A percentile compares a stretch with the other conserved stretches of the same genome.
phyloP scores from a whole-genome alignment of 768 basidiomycete species.

The Tulasnella sp. region DNA sequence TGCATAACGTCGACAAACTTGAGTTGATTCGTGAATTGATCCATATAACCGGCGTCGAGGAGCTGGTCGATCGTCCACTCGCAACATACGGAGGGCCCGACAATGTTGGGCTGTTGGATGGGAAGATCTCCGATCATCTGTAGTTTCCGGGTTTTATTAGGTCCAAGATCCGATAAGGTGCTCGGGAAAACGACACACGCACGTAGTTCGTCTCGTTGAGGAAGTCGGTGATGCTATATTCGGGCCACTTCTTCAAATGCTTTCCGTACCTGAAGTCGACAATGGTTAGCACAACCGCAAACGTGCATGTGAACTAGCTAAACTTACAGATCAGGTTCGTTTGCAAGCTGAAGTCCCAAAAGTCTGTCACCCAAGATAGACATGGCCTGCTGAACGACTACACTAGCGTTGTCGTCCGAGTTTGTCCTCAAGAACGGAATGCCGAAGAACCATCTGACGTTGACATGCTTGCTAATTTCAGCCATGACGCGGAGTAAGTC shows the following conservation, averaged over 20 bases:
- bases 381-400: conserved; percentile 37
- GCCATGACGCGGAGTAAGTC: conserved; percentile 60
- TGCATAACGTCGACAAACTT: conserved; percentile 17
- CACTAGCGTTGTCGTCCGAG: conserved; percentile 15
- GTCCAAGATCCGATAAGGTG: too few relatives aligned
- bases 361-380: conserved; percentile 55
- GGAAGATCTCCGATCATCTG: conserved; percentile 16
- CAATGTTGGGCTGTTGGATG: conserved; percentile 34
- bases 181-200: too few relatives aligned
- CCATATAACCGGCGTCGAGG: not conserved
- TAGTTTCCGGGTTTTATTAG: not conserved
- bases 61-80: conserved; percentile 39
- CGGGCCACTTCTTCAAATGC: not conserved
- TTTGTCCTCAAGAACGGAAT: conserved; percentile 24
- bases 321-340: conserved; percentile 15
- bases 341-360: conserved; percentile 53
- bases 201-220: conserved; percentile 1
- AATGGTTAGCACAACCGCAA: not conserved
- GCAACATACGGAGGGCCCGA: conserved; percentile 58
- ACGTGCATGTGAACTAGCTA: not conserved
- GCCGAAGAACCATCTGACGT: conserved; percentile 55
- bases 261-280: not conserved
- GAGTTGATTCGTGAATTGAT: not conserved
- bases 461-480: conserved; percentile 50
- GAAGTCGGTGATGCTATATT: conserved; percentile 8